Conservation (phyloP, 257 asterid genomes). For the Euphrasia confusa region DNA sequence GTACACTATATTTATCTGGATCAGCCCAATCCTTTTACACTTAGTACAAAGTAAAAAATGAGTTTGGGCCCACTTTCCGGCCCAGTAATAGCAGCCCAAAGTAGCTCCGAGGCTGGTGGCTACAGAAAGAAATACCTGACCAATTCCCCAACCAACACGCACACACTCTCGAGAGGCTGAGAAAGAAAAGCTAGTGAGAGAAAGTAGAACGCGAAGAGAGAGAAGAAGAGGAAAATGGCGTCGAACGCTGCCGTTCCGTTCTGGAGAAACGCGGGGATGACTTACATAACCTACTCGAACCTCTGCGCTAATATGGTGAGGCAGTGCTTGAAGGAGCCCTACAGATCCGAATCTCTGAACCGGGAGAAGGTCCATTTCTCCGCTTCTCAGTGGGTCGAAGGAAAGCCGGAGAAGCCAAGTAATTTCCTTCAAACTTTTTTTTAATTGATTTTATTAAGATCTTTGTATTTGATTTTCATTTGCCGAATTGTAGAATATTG, state of each 20-base stretch:
- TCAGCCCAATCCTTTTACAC: too few relatives aligned
- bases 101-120: background rate
- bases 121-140: slow-evolving; percentile 7
- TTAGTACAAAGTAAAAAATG: too few relatives aligned
- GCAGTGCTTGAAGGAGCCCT: slow-evolving; percentile 82
- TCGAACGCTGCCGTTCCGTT: slow-evolving; percentile 65
- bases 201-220: background rate
- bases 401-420: slow-evolving; percentile 75
- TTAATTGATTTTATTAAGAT: background rate
- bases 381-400: slow-evolving; percentile 68
- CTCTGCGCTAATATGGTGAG: slow-evolving; percentile 82
- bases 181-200: slow-evolving; percentile 28
- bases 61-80: background rate
- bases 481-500: background rate
- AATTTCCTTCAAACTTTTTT: background rate
- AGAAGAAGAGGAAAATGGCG: slow-evolving; percentile 38
- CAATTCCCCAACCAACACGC: background rate
- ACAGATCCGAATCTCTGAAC: slow-evolving; percentile 58
- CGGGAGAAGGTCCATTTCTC: slow-evolving; percentile 90
- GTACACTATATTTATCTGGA: too few relatives aligned
- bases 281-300: slow-evolving; percentile 79
- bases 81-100: slow-evolving; percentile 18
- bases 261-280: slow-evolving; percentile 92
- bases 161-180: slow-evolving; percentile 11
- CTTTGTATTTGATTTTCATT: slow-evolving; percentile 11